These are phyloP conservation scores for Dactylonectria macrodidyma DNA, from an alignment of 2,329 filamentous ascomycete genomes.

Conservation along the genomic window DNA sequence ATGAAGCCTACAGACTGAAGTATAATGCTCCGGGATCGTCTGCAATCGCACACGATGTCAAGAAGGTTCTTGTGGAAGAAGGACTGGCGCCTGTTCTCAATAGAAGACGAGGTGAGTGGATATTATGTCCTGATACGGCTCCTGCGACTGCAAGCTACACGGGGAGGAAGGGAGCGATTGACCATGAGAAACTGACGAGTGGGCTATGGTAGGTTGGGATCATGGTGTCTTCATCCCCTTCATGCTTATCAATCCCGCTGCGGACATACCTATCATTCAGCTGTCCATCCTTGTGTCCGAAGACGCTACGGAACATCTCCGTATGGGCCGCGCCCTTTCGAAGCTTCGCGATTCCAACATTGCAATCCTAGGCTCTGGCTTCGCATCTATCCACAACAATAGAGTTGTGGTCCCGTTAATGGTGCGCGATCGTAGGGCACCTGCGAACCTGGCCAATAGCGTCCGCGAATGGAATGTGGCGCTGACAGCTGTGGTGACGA, in stretches of 20 bases:
- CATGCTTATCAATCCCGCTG: conserved; percentile 3
- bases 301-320: not conserved
- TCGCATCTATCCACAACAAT: conserved; percentile 4
- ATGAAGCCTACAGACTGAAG: not conserved
- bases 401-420: not conserved
- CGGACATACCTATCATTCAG: not conserved
- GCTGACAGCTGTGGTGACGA: not conserved
- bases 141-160: not conserved
- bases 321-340: conserved; percentile 2
- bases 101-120: not conserved
- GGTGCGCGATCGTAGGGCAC: not conserved
- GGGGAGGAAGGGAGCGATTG: not conserved
- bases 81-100: not conserved
- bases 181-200: not conserved
- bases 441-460: not conserved
- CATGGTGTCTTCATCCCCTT: conserved; percentile 2
- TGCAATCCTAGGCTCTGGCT: not conserved
- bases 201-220: not conserved
- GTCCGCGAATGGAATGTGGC: not conserved
- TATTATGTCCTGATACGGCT: not conserved
- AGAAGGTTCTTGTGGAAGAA: not conserved
- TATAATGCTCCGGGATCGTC: not conserved
- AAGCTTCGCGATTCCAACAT: conserved; percentile 9
- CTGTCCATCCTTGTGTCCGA: not conserved
- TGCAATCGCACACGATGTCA: not conserved